These are phyloP conservation scores for Cryptococcus wingfieldii DNA, from an alignment of 1,284 basidiomycete species.

Conservation along the genomic window DNA sequence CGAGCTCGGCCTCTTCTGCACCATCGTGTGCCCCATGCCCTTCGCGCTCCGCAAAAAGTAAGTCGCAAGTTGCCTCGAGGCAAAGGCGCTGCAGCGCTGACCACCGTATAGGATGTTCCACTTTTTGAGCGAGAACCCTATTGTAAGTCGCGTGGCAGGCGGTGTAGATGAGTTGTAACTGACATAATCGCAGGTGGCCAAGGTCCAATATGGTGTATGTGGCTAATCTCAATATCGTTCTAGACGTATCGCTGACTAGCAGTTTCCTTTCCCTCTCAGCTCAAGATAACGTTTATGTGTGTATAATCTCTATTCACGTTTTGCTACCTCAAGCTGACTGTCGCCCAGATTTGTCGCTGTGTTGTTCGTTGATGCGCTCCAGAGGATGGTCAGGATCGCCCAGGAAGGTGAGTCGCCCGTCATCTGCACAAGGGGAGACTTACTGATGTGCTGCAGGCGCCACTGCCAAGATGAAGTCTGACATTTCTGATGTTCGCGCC, in stretches of 20 bases:
- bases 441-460: conserved; percentile 56
- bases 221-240: neutral
- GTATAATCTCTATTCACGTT: conserved; percentile 24
- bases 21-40: conserved; percentile 49
- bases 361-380: conserved; percentile 68
- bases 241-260: conserved; percentile 10
- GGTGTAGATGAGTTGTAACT: conserved; percentile 11
- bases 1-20: conserved; percentile 43
- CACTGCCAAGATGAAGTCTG: conserved; percentile 60
- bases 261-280: conserved; percentile 23
- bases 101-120: conserved; percentile 40
- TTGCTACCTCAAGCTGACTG: neutral
- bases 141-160: conserved; percentile 24
- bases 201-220: conserved; percentile 53
- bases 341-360: conserved; percentile 72
- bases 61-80: conserved; percentile 10
- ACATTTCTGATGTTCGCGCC: conserved; percentile 63
- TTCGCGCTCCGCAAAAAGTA: conserved; percentile 48
- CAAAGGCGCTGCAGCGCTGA: neutral
- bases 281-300: conserved; percentile 93
- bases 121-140: conserved; percentile 51
- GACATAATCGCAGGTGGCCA: conserved; percentile 44
- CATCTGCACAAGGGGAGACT: neutral
- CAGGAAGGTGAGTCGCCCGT: conserved; percentile 39
- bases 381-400: conserved; percentile 85